Evolutionary conservation across 2,329 filamentous ascomycete genomes (phyloP), one percentile per base, ranked within the genome.

Genomic region (Trichoderma endophyticum): DNA sequence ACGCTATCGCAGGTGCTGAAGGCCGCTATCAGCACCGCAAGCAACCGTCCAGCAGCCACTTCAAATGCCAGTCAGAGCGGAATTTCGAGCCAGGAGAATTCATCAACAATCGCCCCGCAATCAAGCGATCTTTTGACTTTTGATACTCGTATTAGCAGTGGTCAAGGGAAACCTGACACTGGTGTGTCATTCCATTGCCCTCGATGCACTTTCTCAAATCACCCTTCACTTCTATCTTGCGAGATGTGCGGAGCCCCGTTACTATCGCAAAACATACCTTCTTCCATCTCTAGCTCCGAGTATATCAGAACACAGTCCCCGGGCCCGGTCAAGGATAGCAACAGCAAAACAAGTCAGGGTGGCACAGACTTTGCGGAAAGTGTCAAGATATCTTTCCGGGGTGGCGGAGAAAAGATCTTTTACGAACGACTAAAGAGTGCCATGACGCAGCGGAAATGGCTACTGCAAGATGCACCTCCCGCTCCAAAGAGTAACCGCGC

Each of bases 361-460:
- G 81, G 77, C 65, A 73, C 83, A 77, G 91, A 94, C 65, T 88
- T 87, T 3, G 87, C 86, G 3, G 93, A 97, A 74, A 91, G 88
- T 74, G 89, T 98, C 76, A 99, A 98, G 80, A 84, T 99, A 51
- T 98, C 96, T 0, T 99, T 99, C 77, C 91, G 96, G 36, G 89
- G 86, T 39, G 95, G 95, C 3, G 96, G 96, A 0, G 95, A 95
- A 73, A 95, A 94, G 81, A 91, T 94, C 6, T 97, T 99, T 75
- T 90, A 93, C 75, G 96, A 98, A 76, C 88, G 95, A 62, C 85
- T 99, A 2, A 98, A 97, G 78, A 90, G 90, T 7, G 92, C 94
- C 9, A 88, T 98, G 81, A 91, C 94, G 2, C 96, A 99, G 80
- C 89, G 96, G 15, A 98, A 98, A 85, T 99, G 96, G 96, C 87